phyloP scores from a whole-genome alignment of 495 filamentous ascomycete genomes.

The Penicillium riverlandense region DNA sequence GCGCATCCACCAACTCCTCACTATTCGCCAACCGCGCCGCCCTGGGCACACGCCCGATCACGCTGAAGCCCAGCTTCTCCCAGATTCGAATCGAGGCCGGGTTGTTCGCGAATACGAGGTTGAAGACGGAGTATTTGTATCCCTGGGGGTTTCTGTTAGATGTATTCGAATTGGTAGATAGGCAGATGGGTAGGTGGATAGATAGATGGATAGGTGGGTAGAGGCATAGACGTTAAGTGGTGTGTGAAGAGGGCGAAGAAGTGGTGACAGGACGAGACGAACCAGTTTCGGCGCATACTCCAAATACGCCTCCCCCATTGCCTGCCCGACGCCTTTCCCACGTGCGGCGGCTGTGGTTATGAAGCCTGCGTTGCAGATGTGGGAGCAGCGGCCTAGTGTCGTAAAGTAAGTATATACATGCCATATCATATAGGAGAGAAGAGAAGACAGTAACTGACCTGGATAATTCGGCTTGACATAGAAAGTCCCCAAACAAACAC shows the following conservation, averaged over 20 bases:
- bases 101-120: constrained; percentile 97
- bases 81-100: constrained; percentile 89
- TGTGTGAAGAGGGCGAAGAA: neutral
- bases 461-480: constrained; percentile 99
- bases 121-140: constrained; percentile 96
- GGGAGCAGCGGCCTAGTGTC: constrained; percentile 43
- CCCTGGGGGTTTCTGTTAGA: constrained; percentile 37
- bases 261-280: constrained; percentile 14
- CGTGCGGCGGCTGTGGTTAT: constrained; percentile 76
- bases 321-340: constrained; percentile 77
- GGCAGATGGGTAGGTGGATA: too few species aligned
- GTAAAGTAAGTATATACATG: neutral
- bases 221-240: neutral
- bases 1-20: constrained; percentile 37
- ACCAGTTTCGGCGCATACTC: constrained; percentile 88
- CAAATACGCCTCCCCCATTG: constrained; percentile 88
- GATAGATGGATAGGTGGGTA: too few species aligned
- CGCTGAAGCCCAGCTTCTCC: constrained; percentile 91
- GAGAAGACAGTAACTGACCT: constrained; percentile 53
- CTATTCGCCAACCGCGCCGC: constrained; percentile 36
- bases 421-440: neutral
- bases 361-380: constrained; percentile 94
- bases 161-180: too few species aligned
- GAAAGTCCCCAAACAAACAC: constrained; percentile 83
- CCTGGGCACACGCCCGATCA: constrained; percentile 72